Conservation (phyloP, 805 yeast species). For the Lipomyces yamadae region DNA sequence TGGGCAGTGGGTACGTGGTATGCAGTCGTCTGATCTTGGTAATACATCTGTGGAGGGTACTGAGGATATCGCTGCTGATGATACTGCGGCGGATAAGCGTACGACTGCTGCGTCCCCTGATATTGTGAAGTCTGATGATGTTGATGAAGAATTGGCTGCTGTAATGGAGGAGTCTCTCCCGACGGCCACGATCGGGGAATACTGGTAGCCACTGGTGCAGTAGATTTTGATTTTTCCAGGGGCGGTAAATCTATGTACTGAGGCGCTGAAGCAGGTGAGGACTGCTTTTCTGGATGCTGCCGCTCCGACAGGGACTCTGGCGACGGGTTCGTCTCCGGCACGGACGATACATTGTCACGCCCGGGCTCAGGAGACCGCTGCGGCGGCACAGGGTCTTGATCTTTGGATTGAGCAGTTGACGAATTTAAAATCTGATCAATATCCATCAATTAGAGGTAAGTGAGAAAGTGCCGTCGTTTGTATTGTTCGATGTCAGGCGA, state of each 20-base stretch:
- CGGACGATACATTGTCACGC: not conserved
- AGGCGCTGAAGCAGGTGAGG: not conserved
- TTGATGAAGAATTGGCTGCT: constrained; percentile 4
- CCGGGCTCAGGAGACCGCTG: not conserved
- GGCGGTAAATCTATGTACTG: not conserved
- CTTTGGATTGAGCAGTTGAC: constrained; percentile 21
- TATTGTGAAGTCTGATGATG: constrained; percentile 1
- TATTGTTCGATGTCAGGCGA: constrained; percentile 1
- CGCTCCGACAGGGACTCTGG: not conserved
- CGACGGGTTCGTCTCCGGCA: not conserved
- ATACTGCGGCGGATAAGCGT: constrained; percentile 2
- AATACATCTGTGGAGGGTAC: not conserved
- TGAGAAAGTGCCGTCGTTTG: not conserved
- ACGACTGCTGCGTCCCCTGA: not conserved
- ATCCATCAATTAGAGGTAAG: constrained; percentile 33
- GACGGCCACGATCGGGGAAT: not conserved
- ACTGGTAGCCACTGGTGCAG: not conserved
- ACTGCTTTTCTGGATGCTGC: not conserved
- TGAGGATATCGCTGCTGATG: constrained; percentile 2
- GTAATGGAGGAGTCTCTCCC: not conserved
- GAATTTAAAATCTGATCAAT: constrained; percentile 39
- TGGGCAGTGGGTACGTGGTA: not conserved
- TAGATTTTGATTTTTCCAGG: not conserved
- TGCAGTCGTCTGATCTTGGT: not conserved
- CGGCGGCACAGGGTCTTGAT: not conserved